Conservation (phyloP, 2,329 filamentous ascomycete species). For the Talaromyces rugulosus region DNA sequence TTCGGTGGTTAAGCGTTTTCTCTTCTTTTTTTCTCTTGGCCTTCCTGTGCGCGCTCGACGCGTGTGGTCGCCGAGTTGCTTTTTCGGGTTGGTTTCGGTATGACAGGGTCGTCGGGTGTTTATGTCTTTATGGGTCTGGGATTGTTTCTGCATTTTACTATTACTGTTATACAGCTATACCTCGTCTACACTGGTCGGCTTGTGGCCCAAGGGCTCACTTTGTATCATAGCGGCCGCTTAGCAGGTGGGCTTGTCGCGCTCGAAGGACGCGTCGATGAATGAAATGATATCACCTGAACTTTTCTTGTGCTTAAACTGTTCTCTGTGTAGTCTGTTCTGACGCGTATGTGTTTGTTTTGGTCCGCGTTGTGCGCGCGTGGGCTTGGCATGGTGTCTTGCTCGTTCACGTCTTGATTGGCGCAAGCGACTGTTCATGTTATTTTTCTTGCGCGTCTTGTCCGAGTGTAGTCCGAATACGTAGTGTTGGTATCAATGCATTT, state of each 20-base stretch:
- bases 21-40: conserved; percentile 23
- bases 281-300: conserved; percentile 8
- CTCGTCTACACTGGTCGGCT: conserved; percentile 21
- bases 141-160: conserved; percentile 32
- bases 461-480: neutral
- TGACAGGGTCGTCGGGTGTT: conserved; percentile 42
- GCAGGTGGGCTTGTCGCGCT: conserved; percentile 26
- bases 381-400: neutral
- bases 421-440: no score
- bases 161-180: conserved; percentile 20
- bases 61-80: conserved; percentile 27
- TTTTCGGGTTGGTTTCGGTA: conserved; percentile 41
- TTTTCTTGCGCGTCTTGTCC: neutral
- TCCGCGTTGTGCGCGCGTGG: neutral
- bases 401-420: no score
- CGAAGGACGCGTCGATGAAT: conserved; percentile 5
- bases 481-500: neutral
- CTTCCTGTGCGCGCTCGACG: conserved; percentile 26
- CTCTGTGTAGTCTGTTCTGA: neutral
- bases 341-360: neutral
- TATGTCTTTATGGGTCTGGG: conserved; percentile 41
- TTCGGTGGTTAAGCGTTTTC: conserved; percentile 70
- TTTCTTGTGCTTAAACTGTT: neutral
- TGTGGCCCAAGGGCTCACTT: conserved; percentile 34
- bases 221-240: conserved; percentile 37